phyloP scores from a whole-genome alignment of 2,329 filamentous ascomycete genomes.

The Aspergillus aculeatus region DNA sequence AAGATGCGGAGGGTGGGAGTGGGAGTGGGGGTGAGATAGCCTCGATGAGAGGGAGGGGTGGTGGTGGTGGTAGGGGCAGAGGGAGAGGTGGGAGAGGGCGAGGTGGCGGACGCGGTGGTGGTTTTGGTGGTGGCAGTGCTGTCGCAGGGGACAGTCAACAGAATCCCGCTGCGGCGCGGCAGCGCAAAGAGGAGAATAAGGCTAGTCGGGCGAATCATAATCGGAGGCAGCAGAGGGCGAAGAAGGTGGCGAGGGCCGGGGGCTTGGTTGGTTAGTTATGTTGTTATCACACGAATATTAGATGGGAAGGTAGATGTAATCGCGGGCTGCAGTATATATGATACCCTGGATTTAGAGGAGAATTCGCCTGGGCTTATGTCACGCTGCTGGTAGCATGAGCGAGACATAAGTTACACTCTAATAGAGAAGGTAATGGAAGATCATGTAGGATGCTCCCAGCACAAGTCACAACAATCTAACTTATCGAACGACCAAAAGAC shows the following conservation, averaged over 20 bases:
- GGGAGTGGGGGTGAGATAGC: constrained; percentile 19
- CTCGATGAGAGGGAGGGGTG: constrained; percentile 46
- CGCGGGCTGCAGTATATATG: too few relatives aligned
- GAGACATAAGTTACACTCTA: too few relatives aligned
- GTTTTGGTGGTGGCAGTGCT: constrained; percentile 47
- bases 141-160: constrained; percentile 56
- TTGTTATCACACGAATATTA: not conserved
- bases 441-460: too few relatives aligned
- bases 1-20: constrained; percentile 52
- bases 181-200: constrained; percentile 80
- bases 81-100: constrained; percentile 51
- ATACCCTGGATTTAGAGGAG: too few relatives aligned
- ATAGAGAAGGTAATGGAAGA: too few relatives aligned
- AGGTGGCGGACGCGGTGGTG: constrained; percentile 50
- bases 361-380: too few relatives aligned
- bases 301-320: too few relatives aligned
- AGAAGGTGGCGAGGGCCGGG: constrained; percentile 61
- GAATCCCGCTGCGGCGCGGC: constrained; percentile 68
- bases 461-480: not conserved
- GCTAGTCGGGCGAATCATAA: constrained; percentile 82
- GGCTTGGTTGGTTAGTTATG: constrained; percentile 31
- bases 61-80: constrained; percentile 50
- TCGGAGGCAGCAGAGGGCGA: constrained; percentile 67
- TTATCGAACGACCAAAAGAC: not conserved
- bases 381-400: too few relatives aligned